Evolutionary conservation across 495 filamentous ascomycete species (phyloP).

Genomic region (Thermothielavioides terrestris): DNA sequence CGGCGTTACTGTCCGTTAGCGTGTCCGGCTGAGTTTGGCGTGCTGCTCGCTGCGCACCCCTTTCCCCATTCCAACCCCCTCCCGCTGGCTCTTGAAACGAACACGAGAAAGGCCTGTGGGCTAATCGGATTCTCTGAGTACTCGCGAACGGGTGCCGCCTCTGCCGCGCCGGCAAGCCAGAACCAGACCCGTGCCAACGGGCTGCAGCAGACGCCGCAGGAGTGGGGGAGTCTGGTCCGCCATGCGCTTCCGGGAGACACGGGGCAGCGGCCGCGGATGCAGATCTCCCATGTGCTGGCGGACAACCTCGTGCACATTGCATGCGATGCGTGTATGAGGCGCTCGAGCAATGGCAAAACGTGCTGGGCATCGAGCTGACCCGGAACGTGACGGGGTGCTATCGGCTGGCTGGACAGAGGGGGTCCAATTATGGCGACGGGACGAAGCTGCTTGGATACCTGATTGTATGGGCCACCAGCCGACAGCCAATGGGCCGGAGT

Average conservation of each 20-base stretch:
- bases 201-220: slow-evolving; percentile 35
- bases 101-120: too few relatives aligned
- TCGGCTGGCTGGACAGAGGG: slow-evolving; percentile 33
- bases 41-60: too few relatives aligned
- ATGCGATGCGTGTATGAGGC: slow-evolving; percentile 44
- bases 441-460: slow-evolving; percentile 39
- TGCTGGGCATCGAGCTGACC: slow-evolving; percentile 33
- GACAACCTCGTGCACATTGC: slow-evolving; percentile 42
- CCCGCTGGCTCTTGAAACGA: too few relatives aligned
- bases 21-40: too few relatives aligned
- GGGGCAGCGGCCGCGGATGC: slow-evolving; percentile 45
- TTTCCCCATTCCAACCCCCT: too few relatives aligned
- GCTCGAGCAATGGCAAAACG: slow-evolving; percentile 50
- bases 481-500: slow-evolving; percentile 30
- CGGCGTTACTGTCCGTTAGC: too few relatives aligned
- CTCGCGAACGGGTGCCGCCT: slow-evolving; percentile 14
- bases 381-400: slow-evolving; percentile 32
- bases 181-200: slow-evolving; percentile 49
- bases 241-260: slow-evolving; percentile 47
- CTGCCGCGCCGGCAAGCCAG: slow-evolving; percentile 30
- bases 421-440: slow-evolving; percentile 39
- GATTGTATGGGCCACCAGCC: slow-evolving; percentile 42
- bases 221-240: slow-evolving; percentile 44
- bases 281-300: slow-evolving; percentile 46
- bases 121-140: too few relatives aligned